phyloP scores from a whole-genome alignment of 1,139 yeast genomes.

The Scheffersomyces quercinus region DNA sequence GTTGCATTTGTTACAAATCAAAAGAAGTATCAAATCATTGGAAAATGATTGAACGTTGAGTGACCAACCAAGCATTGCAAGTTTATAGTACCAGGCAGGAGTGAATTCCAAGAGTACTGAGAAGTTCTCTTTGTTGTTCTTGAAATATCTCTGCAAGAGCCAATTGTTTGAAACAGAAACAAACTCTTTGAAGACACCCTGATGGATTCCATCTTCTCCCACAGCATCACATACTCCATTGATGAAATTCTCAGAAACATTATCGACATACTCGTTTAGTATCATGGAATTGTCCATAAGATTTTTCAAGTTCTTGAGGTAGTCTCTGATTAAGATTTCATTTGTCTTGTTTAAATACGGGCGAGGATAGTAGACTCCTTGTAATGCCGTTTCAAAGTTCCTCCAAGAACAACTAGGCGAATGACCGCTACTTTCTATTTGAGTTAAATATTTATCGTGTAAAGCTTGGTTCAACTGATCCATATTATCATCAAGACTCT shows the following conservation, averaged over 20 bases:
- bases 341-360: conserved; percentile 37
- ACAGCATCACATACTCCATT: conserved; percentile 4
- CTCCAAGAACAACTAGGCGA: conserved; percentile 38
- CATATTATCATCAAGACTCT: conserved; percentile 3
- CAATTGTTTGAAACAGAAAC: conserved; percentile 29
- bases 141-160: conserved; percentile 28
- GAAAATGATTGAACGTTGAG: conserved; percentile 33
- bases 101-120: conserved; percentile 19
- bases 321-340: conserved; percentile 27
- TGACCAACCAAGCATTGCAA: conserved; percentile 42
- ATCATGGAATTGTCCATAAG: conserved; percentile 28
- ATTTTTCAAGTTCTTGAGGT: conserved; percentile 28
- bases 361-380: conserved; percentile 37
- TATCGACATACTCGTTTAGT: conserved; percentile 14
- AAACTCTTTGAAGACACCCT: conserved; percentile 13
- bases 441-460: conserved; percentile 23
- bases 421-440: conserved; percentile 29
- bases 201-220: too few species aligned
- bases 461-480: conserved; percentile 26
- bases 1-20: conserved; percentile 40
- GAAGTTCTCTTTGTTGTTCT: conserved; percentile 38
- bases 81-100: conserved; percentile 34
- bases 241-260: conserved; percentile 11
- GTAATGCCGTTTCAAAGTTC: conserved; percentile 35
- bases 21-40: conserved; percentile 26